Evolutionary conservation across 495 filamentous ascomycete species (phyloP), one percentile per base, ranked within the genome.

Genomic region (Aspergillus bertholletiae): DNA sequence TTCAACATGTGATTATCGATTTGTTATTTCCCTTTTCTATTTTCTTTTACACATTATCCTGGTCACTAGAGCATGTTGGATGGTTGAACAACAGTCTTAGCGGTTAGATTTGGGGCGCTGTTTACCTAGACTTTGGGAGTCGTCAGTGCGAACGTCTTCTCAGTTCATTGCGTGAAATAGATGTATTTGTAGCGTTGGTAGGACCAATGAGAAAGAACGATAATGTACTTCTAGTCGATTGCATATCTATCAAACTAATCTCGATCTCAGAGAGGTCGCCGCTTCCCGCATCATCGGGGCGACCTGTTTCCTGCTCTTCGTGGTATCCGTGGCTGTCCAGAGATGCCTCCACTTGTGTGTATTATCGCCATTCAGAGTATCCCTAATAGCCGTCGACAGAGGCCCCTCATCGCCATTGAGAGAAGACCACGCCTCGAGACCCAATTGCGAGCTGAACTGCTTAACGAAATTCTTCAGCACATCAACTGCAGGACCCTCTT

Each of bases 241-340:
- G 13, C 17, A 12, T 37, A 37, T 37, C 34, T 37, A 37, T 37
- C 34, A 1, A 37, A 2, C 9, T 5, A 15, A 2, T n/a, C 13
- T 37, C 53, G 46, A 17, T 55, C 20, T 55, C 30, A 69, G 51
- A 44, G 71, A 69, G 49, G 72, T 71, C 64, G 90, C 79, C 20
- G 78, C 84, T 57, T 80, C 80, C 62, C 91, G 81, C 60, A 97
- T 56, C 69, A 96, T 71, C 27, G 93, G 93, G 28, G 87, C 92
- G 39, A 97, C 89, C 76, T 90, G 86, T 73, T 97, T 97, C 60
- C 93, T 76, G 69, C 92, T 96, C 54, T 83, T 76, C 46, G 79
- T 76, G 21, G 87, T 57, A 59, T 84, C 79, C 22, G 67, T 70
- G 76, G 96, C 92, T 58, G 74, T 68, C 88, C 89, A 93, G 26